phyloP scores from a whole-genome alignment of 495 filamentous ascomycete genomes.

The Lepidopterella palustris region DNA sequence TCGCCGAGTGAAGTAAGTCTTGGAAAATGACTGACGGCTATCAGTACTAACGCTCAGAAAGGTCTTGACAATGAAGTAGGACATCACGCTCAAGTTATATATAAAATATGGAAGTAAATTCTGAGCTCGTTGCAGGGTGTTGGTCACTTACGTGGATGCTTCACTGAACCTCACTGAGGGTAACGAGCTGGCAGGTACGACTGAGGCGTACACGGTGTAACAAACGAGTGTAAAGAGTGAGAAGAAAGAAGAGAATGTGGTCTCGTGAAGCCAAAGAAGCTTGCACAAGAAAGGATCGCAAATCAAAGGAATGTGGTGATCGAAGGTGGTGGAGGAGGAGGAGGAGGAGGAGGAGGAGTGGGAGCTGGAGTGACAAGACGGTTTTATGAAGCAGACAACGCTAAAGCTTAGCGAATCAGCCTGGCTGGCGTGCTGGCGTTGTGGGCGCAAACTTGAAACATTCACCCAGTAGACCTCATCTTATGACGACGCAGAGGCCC shows the following conservation, averaged over 20 bases:
- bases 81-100: not conserved
- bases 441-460: not conserved
- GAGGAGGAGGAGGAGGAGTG: not conserved
- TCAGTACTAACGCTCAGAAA: not conserved
- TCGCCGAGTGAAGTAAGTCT: constrained; percentile 16
- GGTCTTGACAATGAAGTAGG: not conserved
- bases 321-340: constrained; percentile 2
- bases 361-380: constrained; percentile 1
- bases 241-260: constrained; percentile 19
- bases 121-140: not conserved
- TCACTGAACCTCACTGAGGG: not conserved
- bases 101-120: not conserved
- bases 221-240: constrained; percentile 24
- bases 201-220: constrained; percentile 17
- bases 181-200: constrained; percentile 14
- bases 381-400: constrained; percentile 14
- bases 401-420: not conserved
- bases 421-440: not conserved
- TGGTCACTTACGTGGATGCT: constrained; percentile 9
- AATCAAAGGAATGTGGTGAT: constrained; percentile 28
- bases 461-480: not conserved
- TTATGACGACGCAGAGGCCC: not conserved
- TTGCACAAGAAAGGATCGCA: constrained; percentile 19
- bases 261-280: constrained; percentile 19
- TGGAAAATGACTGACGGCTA: not conserved